Conservation (phyloP, 2,329 filamentous ascomycete species). For the Ilyonectria sp. region DNA sequence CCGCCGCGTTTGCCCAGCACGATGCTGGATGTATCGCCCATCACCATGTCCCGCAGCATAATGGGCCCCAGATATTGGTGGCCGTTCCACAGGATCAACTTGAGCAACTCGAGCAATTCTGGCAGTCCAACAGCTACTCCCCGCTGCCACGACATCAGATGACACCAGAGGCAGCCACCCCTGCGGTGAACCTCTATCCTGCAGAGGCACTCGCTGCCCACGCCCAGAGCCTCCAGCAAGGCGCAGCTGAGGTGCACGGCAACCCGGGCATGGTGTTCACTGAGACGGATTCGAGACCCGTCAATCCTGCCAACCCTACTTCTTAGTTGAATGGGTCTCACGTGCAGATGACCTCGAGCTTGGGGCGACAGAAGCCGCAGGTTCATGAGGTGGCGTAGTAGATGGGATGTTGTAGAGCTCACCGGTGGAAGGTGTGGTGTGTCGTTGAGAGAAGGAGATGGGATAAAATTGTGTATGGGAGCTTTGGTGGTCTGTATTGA, state of each 20-base stretch:
- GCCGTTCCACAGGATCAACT: not conserved
- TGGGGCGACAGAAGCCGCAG: too few species aligned
- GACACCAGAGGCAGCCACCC: constrained; percentile 7
- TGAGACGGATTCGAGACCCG: constrained; percentile 13
- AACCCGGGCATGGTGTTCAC: constrained; percentile 11
- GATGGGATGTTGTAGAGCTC: too few species aligned
- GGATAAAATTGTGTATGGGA: too few species aligned
- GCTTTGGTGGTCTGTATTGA: too few species aligned
- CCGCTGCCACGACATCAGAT: not conserved
- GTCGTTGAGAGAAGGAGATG: too few species aligned
- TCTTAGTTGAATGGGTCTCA: not conserved
- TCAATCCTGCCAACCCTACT: not conserved
- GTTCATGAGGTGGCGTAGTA: too few species aligned
- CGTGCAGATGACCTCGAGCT: too few species aligned
- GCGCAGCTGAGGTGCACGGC: constrained; percentile 10
- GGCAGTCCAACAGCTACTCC: not conserved
- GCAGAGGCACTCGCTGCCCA: not conserved
- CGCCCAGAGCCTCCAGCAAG: not conserved
- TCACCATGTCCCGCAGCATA: too few species aligned
- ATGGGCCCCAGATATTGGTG: not conserved
- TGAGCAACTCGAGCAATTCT: not conserved
- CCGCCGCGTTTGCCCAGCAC: not conserved
- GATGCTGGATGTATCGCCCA: not conserved
- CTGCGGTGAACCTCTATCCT: not conserved
- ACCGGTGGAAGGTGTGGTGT: too few species aligned